Percentiles rank a stretch among this genome's conserved stretches.
Conservation (phyloP, 202 grass and related monocot genomes). For the Musa balbisiana region DNA sequence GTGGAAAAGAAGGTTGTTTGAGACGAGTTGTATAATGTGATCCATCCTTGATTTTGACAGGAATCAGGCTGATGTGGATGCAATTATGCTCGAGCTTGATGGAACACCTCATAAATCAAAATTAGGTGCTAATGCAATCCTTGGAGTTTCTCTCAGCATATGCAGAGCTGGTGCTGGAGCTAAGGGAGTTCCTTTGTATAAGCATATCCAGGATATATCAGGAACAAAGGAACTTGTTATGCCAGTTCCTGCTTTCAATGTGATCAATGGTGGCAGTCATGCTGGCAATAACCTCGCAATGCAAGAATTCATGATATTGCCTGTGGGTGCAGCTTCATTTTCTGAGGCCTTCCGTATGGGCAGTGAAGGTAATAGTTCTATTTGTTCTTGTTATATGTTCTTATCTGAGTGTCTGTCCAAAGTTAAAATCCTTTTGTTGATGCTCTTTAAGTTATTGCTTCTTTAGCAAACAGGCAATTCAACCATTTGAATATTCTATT, state of each 20-base stretch:
- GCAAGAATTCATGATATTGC: constrained; percentile 99
- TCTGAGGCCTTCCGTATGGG: constrained; percentile 78
- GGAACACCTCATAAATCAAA: constrained; percentile 88
- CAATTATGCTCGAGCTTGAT: constrained; percentile 88
- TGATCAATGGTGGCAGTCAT: constrained; percentile 97
- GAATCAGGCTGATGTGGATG: constrained; percentile 81
- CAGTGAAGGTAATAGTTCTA: constrained; percentile 58
- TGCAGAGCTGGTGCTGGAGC: constrained; percentile 74
- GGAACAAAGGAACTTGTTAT: constrained; percentile 86
- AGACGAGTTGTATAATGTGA: neutral
- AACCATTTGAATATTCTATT: too few relatives aligned
- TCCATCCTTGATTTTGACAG: constrained; percentile 33
- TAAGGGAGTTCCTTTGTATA: constrained; percentile 86
- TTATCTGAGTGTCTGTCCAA: too few relatives aligned
- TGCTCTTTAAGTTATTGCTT: too few relatives aligned
- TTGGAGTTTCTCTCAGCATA: constrained; percentile 94
- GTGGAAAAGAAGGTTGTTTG: neutral
- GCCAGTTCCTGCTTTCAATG: constrained; percentile 98
- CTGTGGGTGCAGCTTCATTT: constrained; percentile 76
- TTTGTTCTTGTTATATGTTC: neutral
- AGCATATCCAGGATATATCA: constrained; percentile 85
- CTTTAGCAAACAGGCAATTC: too few relatives aligned
- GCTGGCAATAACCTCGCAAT: constrained; percentile 94
- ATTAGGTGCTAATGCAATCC: constrained; percentile 90
- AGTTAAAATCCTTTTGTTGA: too few relatives aligned